phyloP scores from a whole-genome alignment of 441 rosid genomes.

The Geranium incanum region DNA sequence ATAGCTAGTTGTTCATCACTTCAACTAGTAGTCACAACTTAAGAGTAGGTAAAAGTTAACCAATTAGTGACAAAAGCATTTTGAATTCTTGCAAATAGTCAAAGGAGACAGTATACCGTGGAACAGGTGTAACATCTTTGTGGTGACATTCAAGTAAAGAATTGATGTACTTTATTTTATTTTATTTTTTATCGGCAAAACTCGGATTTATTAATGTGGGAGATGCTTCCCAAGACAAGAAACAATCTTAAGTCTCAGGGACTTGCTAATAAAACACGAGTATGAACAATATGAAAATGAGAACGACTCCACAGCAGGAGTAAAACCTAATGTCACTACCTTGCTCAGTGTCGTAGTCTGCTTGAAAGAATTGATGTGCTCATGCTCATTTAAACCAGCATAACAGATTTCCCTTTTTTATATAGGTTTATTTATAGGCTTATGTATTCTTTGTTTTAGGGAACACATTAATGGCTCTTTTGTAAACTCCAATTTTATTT shows the following conservation, averaged over 20 bases:
- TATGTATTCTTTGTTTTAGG: not conserved
- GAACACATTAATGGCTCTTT: not conserved
- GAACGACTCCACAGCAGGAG: too few species aligned
- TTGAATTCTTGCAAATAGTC: not conserved
- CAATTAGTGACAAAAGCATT: not conserved
- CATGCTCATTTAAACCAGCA: not conserved
- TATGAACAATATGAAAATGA: too few species aligned
- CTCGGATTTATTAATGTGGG: too few species aligned
- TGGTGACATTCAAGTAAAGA: not conserved
- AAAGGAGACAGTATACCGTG: not conserved
- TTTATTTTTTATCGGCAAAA: too few species aligned
- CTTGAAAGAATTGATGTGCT: not conserved
- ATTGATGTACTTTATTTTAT: not conserved
- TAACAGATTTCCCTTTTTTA: too few species aligned
- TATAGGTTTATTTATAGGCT: not conserved
- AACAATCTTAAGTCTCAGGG: too few species aligned
- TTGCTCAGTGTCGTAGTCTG: too few species aligned
- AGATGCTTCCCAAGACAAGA: too few species aligned
- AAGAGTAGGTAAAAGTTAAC: not conserved
- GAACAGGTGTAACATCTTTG: not conserved
- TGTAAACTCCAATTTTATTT: not conserved
- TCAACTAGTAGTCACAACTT: not conserved
- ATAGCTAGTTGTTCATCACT: slow-evolving; percentile 1
- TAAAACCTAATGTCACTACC: too few species aligned
- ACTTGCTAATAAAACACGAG: too few species aligned